Percentiles rank a stretch among this genome's conserved stretches.
These are phyloP conservation scores for Fusarium agapanthi DNA, from an alignment of 2,329 filamentous ascomycete genomes.

Conservation along the genomic window DNA sequence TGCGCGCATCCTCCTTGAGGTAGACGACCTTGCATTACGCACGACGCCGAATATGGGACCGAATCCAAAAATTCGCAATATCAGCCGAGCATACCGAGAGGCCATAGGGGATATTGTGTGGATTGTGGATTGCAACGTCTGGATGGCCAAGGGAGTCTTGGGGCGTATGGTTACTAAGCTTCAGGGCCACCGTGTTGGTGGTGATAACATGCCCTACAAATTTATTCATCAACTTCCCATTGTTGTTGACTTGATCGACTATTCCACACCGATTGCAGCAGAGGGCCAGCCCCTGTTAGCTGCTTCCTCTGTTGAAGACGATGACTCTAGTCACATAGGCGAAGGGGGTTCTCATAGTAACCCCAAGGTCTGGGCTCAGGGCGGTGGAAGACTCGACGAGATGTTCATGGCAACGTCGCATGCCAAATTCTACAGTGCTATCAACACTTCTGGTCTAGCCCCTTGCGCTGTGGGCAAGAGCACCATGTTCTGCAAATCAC, in stretches of 20 bases:
- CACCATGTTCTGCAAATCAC: constrained; percentile 96
- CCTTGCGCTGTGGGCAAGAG: constrained; percentile 97
- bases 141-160: constrained; percentile 81
- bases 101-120: constrained; percentile 89
- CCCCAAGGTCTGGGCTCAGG: constrained; percentile 51
- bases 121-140: constrained; percentile 97
- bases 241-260: constrained; percentile 74
- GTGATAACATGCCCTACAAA: constrained; percentile 72
- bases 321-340: constrained; percentile 28
- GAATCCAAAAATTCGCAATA: constrained; percentile 98
- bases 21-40: constrained; percentile 76
- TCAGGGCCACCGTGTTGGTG: constrained; percentile 68
- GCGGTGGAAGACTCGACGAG: constrained; percentile 89
- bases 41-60: constrained; percentile 76
- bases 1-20: constrained; percentile 79
- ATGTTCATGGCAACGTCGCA: constrained; percentile 94
- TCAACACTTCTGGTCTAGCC: constrained; percentile 90
- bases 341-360: constrained; percentile 36
- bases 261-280: constrained; percentile 21
- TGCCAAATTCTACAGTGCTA: constrained; percentile 97
- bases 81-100: constrained; percentile 91
- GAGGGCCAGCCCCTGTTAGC: constrained; percentile 46
- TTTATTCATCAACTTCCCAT: constrained; percentile 95
- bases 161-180: constrained; percentile 91
- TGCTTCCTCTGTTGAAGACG: constrained; percentile 43